Conservation (phyloP, 2,329 filamentous ascomycete species). For the Lasiodiplodia theobromae region DNA sequence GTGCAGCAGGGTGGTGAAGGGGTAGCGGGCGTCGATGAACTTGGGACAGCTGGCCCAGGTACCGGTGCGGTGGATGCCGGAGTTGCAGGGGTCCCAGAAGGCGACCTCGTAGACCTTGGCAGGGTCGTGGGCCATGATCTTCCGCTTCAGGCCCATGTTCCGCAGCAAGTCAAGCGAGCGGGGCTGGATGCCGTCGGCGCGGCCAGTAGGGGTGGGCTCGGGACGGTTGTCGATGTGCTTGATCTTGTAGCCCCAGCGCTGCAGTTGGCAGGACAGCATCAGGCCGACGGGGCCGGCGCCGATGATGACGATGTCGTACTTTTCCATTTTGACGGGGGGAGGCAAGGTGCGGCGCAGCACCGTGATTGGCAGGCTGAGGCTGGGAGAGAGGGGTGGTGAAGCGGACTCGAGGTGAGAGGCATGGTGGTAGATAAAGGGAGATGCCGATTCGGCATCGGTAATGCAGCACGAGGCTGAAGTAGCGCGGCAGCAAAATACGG, state of each 20-base stretch:
- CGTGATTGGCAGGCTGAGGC: not conserved
- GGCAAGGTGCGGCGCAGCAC: not conserved
- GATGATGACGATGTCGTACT: slow-evolving; percentile 78
- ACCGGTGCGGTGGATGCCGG: slow-evolving; percentile 66
- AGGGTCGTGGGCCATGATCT: slow-evolving; percentile 86
- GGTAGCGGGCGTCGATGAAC: slow-evolving; percentile 73
- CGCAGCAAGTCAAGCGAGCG: slow-evolving; percentile 84
- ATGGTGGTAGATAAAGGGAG: slow-evolving; percentile 22
- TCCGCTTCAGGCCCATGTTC: slow-evolving; percentile 88
- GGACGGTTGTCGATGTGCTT: slow-evolving; percentile 93
- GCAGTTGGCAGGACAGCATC: slow-evolving; percentile 85
- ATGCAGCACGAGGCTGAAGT: slow-evolving; percentile 1
- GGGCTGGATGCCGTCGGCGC: slow-evolving; percentile 91
- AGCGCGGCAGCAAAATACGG: slow-evolving; percentile 13
- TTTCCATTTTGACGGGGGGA: slow-evolving; percentile 44
- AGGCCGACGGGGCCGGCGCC: slow-evolving; percentile 90
- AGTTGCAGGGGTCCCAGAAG: slow-evolving; percentile 67
- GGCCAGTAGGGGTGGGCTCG: slow-evolving; percentile 83
- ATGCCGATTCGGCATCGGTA: slow-evolving; percentile 12
- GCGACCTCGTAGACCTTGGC: slow-evolving; percentile 81
- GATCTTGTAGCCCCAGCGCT: slow-evolving; percentile 92
- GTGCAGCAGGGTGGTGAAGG: slow-evolving; percentile 68
- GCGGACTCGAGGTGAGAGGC: not conserved
- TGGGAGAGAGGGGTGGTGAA: not conserved
- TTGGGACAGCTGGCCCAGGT: slow-evolving; percentile 87